These are phyloP conservation scores for Porodaedalea pini DNA, from an alignment of 1,284 basidiomycete species.

Conservation along the genomic window DNA sequence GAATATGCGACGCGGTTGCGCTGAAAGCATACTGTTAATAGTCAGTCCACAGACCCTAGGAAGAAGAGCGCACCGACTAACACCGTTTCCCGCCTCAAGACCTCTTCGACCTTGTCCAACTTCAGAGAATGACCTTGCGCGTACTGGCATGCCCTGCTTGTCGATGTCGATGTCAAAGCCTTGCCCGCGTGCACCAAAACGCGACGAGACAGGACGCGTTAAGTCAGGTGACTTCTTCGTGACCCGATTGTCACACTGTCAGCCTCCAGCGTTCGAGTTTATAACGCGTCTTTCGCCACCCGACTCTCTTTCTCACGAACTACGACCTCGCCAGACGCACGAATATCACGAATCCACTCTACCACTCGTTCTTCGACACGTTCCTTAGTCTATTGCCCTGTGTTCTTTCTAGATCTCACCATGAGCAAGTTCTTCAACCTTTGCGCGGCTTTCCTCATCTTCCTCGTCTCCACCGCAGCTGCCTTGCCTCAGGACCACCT, in stretches of 20 bases:
- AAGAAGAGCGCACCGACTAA: not conserved
- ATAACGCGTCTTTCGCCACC: not conserved
- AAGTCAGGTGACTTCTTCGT: not conserved
- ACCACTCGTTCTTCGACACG: not conserved
- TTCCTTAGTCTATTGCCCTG: not conserved
- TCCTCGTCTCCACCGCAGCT: constrained; percentile 5
- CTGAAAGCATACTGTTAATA: too few species aligned
- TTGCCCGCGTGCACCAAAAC: not conserved
- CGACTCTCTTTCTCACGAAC: not conserved
- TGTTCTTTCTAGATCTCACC: not conserved
- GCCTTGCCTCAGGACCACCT: constrained; percentile 8
- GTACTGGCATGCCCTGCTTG: too few species aligned
- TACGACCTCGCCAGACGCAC: not conserved
- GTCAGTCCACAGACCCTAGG: too few species aligned
- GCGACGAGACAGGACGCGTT: not conserved
- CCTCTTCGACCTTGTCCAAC: too few species aligned
- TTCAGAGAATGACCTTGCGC: too few species aligned
- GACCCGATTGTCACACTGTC: not conserved
- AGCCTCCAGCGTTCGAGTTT: not conserved
- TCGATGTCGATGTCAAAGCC: too few species aligned
- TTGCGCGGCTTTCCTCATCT: not conserved
- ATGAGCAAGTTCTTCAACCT: constrained; percentile 8
- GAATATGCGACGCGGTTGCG: too few species aligned
- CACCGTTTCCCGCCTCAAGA: too few species aligned
- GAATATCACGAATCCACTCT: not conserved